These are phyloP conservation scores for Ceratocystis ficicola DNA, from an alignment of 2,329 filamentous ascomycete species.

Conservation along the genomic window DNA sequence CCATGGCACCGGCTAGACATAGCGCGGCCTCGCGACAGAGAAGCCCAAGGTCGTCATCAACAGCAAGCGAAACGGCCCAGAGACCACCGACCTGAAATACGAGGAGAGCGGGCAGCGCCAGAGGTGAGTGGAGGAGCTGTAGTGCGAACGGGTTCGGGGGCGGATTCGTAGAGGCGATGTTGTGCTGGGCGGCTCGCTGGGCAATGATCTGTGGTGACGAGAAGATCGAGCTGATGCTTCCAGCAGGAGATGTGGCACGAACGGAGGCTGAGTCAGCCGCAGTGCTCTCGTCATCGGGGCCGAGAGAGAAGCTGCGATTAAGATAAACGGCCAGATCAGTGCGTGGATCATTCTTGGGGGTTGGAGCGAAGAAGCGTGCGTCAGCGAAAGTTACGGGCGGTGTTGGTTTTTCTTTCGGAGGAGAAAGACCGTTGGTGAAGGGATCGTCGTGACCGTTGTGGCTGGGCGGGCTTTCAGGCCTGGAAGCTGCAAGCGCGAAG, in stretches of 20 bases:
- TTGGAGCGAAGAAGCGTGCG: conserved; percentile 40
- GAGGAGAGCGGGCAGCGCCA: conserved; percentile 17
- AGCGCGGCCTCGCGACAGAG: conserved; percentile 19
- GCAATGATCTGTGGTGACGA: conserved; percentile 18
- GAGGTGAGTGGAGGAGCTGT: conserved; percentile 18
- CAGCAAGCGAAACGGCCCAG: conserved; percentile 12
- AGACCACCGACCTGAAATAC: conserved; percentile 15
- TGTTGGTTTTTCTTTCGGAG: background rate
- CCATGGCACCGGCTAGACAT: conserved; percentile 18
- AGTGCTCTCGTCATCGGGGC: conserved; percentile 18
- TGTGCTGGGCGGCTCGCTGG: conserved; percentile 15
- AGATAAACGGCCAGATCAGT: conserved; percentile 31
- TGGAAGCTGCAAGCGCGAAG: background rate
- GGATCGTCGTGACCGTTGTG: background rate
- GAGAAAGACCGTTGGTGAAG: background rate
- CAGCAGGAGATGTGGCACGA: conserved; percentile 13
- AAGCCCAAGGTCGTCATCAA: conserved; percentile 14
- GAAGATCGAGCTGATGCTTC: conserved; percentile 18
- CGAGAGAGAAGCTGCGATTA: conserved; percentile 29
- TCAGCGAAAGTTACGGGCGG: conserved; percentile 37
- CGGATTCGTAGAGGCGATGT: background rate
- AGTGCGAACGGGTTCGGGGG: conserved; percentile 17
- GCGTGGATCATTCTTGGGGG: conserved; percentile 28
- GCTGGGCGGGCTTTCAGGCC: background rate
- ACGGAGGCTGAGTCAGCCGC: background rate